Base-by-base conservation (phyloP, 2,329 filamentous ascomycete genomes). In the Calonectria hawksworthii region DNA sequence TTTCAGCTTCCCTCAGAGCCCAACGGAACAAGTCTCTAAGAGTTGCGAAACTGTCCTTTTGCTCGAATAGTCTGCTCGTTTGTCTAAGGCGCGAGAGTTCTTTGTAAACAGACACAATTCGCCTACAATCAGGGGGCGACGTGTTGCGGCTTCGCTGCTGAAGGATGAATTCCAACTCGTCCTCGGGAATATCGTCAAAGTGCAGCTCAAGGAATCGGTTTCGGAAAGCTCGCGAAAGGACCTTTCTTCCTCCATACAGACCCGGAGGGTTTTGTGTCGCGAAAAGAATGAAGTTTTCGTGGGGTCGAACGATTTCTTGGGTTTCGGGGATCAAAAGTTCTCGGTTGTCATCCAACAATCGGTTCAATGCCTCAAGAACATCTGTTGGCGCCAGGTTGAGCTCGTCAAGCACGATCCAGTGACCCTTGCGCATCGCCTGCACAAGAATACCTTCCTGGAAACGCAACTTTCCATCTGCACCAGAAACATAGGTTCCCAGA, bases 321-420 rank as follows among this genome's bases (percentile, higher is more conserved):
- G 97, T 99, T 84, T 99, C 97, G 0, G 98, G 96, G 41, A 99
- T 96, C 30, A 99, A 90, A 5, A 99, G 91, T 84, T 99, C 97
- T 74, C 97, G 91, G 80, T 99, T 99, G 82, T 99, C 97, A 80
- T 99, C 97, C 0, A 99, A 88, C 0, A 99, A 90, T 80, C 97
- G 93, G 85, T 99, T 99, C 50, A 99, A 88, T 0, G 97, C 97
- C 86, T 99, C 97, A 0, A 99, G 89, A 28, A 99, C 96, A 87
- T 99, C 97, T 0, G 96, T 99, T 0, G 98, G 97, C 0, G 98
- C 98, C 82, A 99, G 86, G 82, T 99, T 99, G 72, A 99, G 89
- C 84, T 99, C 98, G 82, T 99, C 97, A 1, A 99, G 92, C 26
- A 99, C 96, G 75, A 99, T 98, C 97, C 97, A 99, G 82, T 98